Percentiles rank a stretch among this genome's conserved stretches.
Conservation (phyloP, 768 basidiomycete species). For the Lactifluus pinguis region DNA sequence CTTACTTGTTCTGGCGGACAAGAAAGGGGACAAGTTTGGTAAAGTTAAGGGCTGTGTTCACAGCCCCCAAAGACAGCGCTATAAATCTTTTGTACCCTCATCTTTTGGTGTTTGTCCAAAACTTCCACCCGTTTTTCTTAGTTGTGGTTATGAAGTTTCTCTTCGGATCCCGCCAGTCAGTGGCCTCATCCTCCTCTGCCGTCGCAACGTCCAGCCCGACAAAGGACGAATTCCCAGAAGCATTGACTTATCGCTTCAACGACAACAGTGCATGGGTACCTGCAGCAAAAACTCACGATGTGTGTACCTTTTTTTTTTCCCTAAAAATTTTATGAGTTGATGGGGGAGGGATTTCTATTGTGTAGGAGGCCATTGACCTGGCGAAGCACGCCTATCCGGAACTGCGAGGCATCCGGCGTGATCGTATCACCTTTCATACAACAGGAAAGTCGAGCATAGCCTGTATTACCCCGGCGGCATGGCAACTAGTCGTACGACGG, state of each 20-base stretch:
- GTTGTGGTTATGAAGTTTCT: conserved; percentile 5
- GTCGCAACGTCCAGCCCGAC: neutral
- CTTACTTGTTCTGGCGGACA: neutral
- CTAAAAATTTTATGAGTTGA: neutral
- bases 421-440: conserved; percentile 15
- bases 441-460: conserved; percentile 16
- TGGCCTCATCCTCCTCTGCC: neutral
- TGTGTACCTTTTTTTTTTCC: neutral
- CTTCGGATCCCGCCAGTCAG: conserved; percentile 2
- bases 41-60: neutral
- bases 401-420: conserved; percentile 6
- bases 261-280: conserved; percentile 16
- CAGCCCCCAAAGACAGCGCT: conserved; percentile 1
- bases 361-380: conserved; percentile 12
- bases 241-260: conserved; percentile 17
- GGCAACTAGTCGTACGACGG: conserved; percentile 17
- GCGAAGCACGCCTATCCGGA: conserved; percentile 15
- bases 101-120: neutral
- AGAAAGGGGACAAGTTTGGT: neutral
- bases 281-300: conserved; percentile 6
- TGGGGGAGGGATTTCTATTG: neutral
- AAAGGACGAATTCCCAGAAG: conserved; percentile 12
- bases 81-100: neutral
- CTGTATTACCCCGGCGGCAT: conserved; percentile 16
- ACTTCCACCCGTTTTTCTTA: neutral